Conservation (phyloP, 179 eudicot genomes). For the Patellifolia procumbens region DNA sequence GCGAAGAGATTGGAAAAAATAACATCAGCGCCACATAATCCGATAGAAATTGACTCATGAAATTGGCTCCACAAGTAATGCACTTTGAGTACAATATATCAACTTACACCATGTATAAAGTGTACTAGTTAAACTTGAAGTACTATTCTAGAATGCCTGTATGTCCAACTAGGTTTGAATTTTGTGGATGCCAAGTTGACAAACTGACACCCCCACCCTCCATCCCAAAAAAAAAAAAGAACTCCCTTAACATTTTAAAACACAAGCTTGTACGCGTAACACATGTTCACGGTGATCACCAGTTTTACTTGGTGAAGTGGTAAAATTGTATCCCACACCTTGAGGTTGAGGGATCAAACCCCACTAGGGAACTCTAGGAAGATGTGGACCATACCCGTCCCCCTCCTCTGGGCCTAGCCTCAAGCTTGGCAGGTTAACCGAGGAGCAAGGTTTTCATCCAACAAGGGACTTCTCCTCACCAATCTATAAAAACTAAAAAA, state of each 20-base stretch:
- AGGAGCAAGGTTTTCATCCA: too few relatives aligned
- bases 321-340: too few relatives aligned
- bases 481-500: too few relatives aligned
- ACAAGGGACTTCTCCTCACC: too few relatives aligned
- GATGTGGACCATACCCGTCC: too few relatives aligned
- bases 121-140: neutral
- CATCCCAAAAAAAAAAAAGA: neutral
- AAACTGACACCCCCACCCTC: neutral
- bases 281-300: too few relatives aligned
- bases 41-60: neutral
- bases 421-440: too few relatives aligned
- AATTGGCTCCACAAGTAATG: neutral
- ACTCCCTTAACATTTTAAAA: neutral
- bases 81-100: neutral
- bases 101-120: neutral
- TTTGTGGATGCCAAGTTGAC: neutral
- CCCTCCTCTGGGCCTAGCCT: too few relatives aligned
- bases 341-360: too few relatives aligned
- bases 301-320: too few relatives aligned
- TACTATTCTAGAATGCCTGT: neutral
- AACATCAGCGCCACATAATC: neutral
- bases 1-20: neutral
- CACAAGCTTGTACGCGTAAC: neutral
- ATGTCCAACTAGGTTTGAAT: neutral
- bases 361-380: too few relatives aligned